Percentiles rank a stretch among this genome's conserved stretches.
Conservation (phyloP, 2,329 filamentous ascomycete genomes). For the Podosphaera fusca region DNA sequence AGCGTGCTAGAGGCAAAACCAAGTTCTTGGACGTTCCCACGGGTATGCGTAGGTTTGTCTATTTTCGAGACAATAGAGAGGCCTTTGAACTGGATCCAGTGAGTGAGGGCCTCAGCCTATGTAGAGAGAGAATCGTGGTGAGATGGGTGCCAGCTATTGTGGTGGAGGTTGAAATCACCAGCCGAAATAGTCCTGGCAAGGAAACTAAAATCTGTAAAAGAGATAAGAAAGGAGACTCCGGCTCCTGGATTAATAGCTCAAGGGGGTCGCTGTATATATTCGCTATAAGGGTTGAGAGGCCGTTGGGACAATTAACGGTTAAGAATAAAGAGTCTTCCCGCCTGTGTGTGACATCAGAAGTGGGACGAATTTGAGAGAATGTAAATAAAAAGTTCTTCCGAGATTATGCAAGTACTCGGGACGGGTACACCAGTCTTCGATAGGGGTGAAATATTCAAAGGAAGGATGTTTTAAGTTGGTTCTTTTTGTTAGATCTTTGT, state of each 20-base stretch:
- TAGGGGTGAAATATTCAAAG: background rate
- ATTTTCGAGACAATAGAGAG: background rate
- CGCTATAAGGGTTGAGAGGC: too few relatives aligned
- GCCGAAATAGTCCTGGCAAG: background rate
- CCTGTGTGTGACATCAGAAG: too few relatives aligned
- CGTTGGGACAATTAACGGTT: too few relatives aligned
- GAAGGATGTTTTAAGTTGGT: background rate
- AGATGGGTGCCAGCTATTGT: background rate
- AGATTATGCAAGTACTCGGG: background rate
- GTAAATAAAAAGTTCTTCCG: background rate
- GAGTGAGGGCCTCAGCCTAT: background rate
- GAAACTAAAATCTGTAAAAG: background rate
- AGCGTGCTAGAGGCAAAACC: background rate
- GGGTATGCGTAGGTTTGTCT: background rate
- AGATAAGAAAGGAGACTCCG: background rate
- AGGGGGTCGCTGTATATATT: background rate
- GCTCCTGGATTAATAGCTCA: background rate
- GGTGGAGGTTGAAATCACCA: background rate
- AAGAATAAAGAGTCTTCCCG: too few relatives aligned
- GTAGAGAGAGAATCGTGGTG: background rate
- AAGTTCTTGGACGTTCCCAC: background rate
- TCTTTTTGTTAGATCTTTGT: background rate
- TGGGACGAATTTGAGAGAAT: too few relatives aligned
- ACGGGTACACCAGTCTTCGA: background rate
- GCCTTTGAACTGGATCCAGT: background rate